Evolutionary conservation across 75 land plant species (phyloP).

Genomic region (Sequoia sempervirens): DNA sequence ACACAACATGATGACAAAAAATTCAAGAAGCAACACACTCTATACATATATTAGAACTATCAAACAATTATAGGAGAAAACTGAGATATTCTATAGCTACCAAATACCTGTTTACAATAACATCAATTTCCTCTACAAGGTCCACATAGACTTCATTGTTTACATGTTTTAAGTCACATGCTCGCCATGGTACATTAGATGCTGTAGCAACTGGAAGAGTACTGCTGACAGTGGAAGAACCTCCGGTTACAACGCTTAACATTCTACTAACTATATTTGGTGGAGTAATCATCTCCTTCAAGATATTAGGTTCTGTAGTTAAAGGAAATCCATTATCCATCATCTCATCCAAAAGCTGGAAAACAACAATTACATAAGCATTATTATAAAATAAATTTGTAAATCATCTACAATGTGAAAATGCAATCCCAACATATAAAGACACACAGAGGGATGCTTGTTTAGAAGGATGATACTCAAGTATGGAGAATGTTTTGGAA

Average conservation of each 20-base stretch:
- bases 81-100: neutral
- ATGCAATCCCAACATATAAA: neutral
- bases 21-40: neutral
- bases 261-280: constrained; percentile 87
- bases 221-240: constrained; percentile 62
- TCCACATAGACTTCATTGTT: constrained; percentile 95
- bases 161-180: constrained; percentile 61
- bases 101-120: constrained; percentile 60
- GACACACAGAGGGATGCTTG: neutral
- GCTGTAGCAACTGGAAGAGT: constrained; percentile 82
- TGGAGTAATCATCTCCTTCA: constrained; percentile 93
- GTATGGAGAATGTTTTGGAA: neutral
- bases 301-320: constrained; percentile 87
- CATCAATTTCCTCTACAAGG: constrained; percentile 94
- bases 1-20: neutral
- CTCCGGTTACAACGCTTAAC: constrained; percentile 91
- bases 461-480: neutral
- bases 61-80: neutral
- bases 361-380: neutral
- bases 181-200: constrained; percentile 88
- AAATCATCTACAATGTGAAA: constrained; percentile 3
- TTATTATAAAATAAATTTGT: neutral
- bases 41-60: neutral
- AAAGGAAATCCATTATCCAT: constrained; percentile 97
- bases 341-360: constrained; percentile 99